These are phyloP conservation scores for Russula vinacea DNA, from an alignment of 768 basidiomycete species.

Conservation along the genomic window DNA sequence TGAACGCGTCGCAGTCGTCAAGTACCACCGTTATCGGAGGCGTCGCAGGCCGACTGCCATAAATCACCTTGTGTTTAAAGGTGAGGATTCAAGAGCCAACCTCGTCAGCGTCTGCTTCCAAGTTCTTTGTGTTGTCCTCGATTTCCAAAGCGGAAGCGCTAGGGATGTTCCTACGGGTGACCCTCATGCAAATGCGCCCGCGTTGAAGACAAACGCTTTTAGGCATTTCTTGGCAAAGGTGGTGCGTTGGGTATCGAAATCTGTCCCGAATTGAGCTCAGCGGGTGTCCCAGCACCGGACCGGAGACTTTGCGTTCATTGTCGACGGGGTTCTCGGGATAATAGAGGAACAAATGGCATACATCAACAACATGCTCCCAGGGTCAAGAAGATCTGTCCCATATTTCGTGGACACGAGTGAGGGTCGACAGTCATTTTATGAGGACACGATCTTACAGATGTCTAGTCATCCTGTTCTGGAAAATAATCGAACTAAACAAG, in stretches of 20 bases:
- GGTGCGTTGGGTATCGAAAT: not conserved
- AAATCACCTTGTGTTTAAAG: constrained; percentile 89
- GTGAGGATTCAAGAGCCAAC: constrained; percentile 72
- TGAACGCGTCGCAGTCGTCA: constrained; percentile 58
- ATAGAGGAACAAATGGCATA: constrained; percentile 74
- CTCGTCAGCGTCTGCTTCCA: constrained; percentile 76
- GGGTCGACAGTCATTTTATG: constrained; percentile 31
- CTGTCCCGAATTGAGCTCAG: not conserved
- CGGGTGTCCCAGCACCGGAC: constrained; percentile 65
- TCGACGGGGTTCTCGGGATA: constrained; percentile 65
- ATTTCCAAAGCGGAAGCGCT: constrained; percentile 77
- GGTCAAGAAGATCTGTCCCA: constrained; percentile 77
- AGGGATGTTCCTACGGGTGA: constrained; percentile 54
- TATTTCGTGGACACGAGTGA: constrained; percentile 79
- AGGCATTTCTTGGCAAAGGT: constrained; percentile 84
- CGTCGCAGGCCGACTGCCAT: constrained; percentile 77
- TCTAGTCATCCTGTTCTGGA: constrained; percentile 81
- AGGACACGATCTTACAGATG: constrained; percentile 1
- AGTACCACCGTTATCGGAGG: constrained; percentile 55
- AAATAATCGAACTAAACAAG: constrained; percentile 90
- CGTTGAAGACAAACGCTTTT: constrained; percentile 79
- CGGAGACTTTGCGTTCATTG: constrained; percentile 83
- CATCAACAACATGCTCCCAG: constrained; percentile 73
- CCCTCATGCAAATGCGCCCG: constrained; percentile 46
- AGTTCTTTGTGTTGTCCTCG: constrained; percentile 68